A percentile compares a stretch with the other conserved stretches of the same genome.
These are phyloP conservation scores for Penicillium italicum DNA, from an alignment of 2,329 filamentous ascomycete genomes.

Conservation along the genomic window DNA sequence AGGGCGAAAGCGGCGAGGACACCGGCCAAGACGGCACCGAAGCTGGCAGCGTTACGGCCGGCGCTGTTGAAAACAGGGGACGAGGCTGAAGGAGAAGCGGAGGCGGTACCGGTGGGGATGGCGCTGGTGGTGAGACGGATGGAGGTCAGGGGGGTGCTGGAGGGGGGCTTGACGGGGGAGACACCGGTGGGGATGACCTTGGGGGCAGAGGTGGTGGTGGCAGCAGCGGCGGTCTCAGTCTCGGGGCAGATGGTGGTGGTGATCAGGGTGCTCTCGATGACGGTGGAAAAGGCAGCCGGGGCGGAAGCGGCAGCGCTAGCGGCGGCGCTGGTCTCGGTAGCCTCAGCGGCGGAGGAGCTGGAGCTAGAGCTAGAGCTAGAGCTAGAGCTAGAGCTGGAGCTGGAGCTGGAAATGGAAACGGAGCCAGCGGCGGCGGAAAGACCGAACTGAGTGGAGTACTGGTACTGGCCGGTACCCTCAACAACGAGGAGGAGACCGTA, in stretches of 20 bases:
- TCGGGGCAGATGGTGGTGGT: conserved; percentile 28
- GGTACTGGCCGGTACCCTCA: conserved; percentile 57
- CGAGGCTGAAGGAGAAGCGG: conserved; percentile 11
- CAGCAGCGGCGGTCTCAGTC: conserved; percentile 12
- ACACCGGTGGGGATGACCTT: conserved; percentile 5
- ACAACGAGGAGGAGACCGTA: conserved; percentile 62
- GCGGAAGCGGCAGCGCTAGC: neutral
- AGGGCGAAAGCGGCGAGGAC: conserved; percentile 36
- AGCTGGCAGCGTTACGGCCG: conserved; percentile 34
- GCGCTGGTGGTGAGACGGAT: conserved; percentile 4
- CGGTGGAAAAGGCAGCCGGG: neutral
- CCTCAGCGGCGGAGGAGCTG: conserved; percentile 12
- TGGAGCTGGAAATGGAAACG: conserved; percentile 4
- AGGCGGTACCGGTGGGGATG: conserved; percentile 1
- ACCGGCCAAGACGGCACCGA: conserved; percentile 36
- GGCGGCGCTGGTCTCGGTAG: conserved; percentile 16
- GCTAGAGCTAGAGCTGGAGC: too few species aligned
- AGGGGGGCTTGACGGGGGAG: conserved; percentile 10
- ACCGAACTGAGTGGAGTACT: conserved; percentile 62
- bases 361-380: too few species aligned
- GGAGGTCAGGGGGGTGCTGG: conserved; percentile 3
- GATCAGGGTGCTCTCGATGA: conserved; percentile 14
- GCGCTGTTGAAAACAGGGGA: conserved; percentile 26
- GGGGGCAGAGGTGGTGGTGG: conserved; percentile 6
- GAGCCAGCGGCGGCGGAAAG: conserved; percentile 37